These are phyloP conservation scores for Scorias spongiosa DNA, from an alignment of 2,329 filamentous ascomycete genomes.

Conservation along the genomic window DNA sequence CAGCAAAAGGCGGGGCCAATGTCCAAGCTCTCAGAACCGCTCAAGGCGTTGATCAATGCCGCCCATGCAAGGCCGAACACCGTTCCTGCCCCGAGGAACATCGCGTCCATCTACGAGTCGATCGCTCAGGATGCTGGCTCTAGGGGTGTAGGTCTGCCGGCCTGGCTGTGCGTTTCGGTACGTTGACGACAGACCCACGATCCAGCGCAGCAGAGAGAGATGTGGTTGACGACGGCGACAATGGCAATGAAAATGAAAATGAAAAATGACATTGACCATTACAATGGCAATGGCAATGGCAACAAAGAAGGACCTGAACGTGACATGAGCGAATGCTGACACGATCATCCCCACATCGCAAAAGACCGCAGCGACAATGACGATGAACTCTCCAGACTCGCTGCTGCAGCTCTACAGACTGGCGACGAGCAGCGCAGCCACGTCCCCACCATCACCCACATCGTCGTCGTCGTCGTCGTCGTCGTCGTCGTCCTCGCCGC, in stretches of 20 bases:
- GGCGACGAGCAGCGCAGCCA: conserved; percentile 16
- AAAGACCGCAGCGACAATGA: conserved; percentile 68
- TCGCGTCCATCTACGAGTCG: conserved; percentile 47
- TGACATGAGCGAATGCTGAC: too few species aligned
- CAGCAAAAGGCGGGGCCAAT: conserved; percentile 25
- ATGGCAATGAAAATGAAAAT: conserved; percentile 2
- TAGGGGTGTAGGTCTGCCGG: conserved; percentile 46
- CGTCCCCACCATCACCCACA: conserved; percentile 8
- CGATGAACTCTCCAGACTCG: conserved; percentile 70
- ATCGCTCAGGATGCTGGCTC: conserved; percentile 48
- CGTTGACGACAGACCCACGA: conserved; percentile 22
- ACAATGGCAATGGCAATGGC: conserved; percentile 2
- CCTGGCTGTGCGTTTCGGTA: conserved; percentile 49
- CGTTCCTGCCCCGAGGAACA: conserved; percentile 46
- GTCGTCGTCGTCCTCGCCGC: neutral
- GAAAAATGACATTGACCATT: too few species aligned
- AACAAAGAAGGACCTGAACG: neutral
- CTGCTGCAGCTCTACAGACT: conserved; percentile 46
- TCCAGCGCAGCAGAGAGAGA: neutral
- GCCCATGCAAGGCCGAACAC: conserved; percentile 51
- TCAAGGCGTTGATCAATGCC: conserved; percentile 62
- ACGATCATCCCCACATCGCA: too few species aligned
- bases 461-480: conserved; percentile 11
- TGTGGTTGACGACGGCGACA: neutral
- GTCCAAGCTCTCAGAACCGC: conserved; percentile 55